These are phyloP conservation scores for Penicillium longicatenatum DNA, from an alignment of 495 filamentous ascomycete genomes.

Conservation along the genomic window DNA sequence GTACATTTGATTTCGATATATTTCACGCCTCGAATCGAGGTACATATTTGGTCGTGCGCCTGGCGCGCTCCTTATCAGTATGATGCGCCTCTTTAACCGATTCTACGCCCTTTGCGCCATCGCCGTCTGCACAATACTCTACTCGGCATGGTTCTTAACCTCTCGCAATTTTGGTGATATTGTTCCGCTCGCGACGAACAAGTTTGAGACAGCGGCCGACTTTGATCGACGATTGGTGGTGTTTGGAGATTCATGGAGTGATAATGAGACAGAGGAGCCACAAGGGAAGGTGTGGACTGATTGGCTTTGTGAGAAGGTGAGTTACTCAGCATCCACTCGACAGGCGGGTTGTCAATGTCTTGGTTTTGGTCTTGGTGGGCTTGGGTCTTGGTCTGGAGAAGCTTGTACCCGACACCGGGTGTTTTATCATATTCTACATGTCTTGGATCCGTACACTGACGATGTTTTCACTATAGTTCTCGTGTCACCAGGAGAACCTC, in stretches of 20 bases:
- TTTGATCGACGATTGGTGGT: constrained; percentile 45
- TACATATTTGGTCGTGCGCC: not conserved
- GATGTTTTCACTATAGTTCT: constrained; percentile 30
- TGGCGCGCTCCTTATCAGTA: constrained; percentile 1
- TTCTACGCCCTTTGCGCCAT: constrained; percentile 38
- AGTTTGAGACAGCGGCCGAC: constrained; percentile 24
- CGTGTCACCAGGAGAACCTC: constrained; percentile 50
- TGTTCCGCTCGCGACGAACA: constrained; percentile 18
- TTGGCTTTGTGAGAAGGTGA: constrained; percentile 47
- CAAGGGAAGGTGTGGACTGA: constrained; percentile 49
- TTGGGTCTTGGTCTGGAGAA: not conserved
- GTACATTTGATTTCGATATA: not conserved
- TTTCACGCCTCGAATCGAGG: not conserved
- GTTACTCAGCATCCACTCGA: not conserved
- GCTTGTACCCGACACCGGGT: constrained; percentile 1
- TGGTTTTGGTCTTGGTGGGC: not conserved
- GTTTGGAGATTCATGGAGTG: constrained; percentile 55
- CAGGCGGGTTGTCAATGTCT: constrained; percentile 8
- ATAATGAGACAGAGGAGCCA: constrained; percentile 39
- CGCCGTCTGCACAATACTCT: constrained; percentile 36
- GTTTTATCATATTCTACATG: not conserved
- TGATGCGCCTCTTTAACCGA: constrained; percentile 36
- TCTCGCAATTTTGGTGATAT: constrained; percentile 31
- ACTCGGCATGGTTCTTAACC: constrained; percentile 36
- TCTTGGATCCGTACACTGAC: not conserved